Conservation (phyloP, 1,284 basidiomycete genomes). For the Apiotrichum montevideense region DNA sequence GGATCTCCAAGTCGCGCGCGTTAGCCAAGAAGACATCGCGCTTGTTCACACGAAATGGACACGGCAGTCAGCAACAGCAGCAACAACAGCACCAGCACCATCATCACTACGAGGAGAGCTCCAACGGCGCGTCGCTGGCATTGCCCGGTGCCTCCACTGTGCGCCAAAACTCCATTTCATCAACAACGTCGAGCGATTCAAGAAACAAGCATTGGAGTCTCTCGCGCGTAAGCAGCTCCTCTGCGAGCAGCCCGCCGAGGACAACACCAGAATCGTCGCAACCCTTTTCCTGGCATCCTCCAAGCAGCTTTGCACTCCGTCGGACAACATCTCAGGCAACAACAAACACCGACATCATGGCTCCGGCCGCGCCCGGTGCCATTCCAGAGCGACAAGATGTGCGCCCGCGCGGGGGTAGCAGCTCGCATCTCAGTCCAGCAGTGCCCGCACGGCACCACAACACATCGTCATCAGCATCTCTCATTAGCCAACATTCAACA, state of each 20-base stretch:
- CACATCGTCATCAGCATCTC: not conserved
- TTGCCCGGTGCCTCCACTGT: conserved; percentile 15
- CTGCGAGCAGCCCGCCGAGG: conserved; percentile 11
- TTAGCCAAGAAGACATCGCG: conserved; percentile 43
- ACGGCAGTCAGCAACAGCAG: not conserved
- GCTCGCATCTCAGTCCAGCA: conserved; percentile 27
- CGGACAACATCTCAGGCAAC: conserved; percentile 15
- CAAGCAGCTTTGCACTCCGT: conserved; percentile 19
- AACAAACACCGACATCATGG: not conserved
- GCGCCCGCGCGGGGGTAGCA: conserved; percentile 21
- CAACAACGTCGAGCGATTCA: conserved; percentile 24
- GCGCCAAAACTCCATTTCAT: conserved; percentile 36
- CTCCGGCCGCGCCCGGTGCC: too few relatives aligned
- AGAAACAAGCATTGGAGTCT: conserved; percentile 11
- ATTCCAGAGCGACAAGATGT: too few relatives aligned
- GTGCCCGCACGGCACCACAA: conserved; percentile 12
- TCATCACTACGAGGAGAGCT: conserved; percentile 3
- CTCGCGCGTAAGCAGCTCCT: conserved; percentile 16
- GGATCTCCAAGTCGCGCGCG: conserved; percentile 25
- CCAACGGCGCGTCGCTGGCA: not conserved
- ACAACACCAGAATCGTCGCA: conserved; percentile 10
- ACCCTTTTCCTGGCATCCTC: conserved; percentile 20
- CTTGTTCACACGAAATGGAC: conserved; percentile 27
- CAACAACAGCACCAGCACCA: too few relatives aligned
- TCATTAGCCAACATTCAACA: not conserved